Conservation (phyloP, 768 basidiomycete genomes). For the Chalciporus piperatus region DNA sequence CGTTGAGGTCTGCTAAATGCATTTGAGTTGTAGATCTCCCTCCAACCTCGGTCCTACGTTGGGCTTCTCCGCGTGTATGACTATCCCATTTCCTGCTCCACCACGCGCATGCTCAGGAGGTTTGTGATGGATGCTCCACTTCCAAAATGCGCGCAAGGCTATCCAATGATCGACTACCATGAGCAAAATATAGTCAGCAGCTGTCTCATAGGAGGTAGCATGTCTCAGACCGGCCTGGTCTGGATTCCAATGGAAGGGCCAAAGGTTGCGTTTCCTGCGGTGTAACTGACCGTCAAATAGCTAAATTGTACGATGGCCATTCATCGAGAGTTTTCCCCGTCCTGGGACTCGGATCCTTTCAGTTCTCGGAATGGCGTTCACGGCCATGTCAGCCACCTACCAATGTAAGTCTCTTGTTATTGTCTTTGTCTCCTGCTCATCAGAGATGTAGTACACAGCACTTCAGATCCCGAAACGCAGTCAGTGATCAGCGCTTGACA, state of each 20-base stretch:
- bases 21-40: conserved; percentile 1
- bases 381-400: conserved; percentile 10
- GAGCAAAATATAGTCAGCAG: not conserved
- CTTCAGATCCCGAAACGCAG: conserved; percentile 1
- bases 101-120: not conserved
- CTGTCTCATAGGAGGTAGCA: not conserved
- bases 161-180: not conserved
- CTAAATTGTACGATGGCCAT: conserved; percentile 5
- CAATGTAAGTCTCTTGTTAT: conserved; percentile 20
- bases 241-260: conserved; percentile 3
- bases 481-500: conserved; percentile 6
- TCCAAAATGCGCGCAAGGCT: not conserved
- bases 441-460: conserved; percentile 2
- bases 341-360: conserved; percentile 1
- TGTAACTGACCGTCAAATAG: not conserved
- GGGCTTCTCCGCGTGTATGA: not conserved
- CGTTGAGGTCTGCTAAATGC: not conserved
- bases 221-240: conserved; percentile 1
- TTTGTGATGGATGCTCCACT: not conserved
- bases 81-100: not conserved
- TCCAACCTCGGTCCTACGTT: not conserved
- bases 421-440: conserved; percentile 16
- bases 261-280: not conserved
- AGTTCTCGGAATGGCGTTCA: conserved; percentile 9
- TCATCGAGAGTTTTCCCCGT: not conserved